Conservation (phyloP, 1,284 basidiomycete species). For the Moniliella sp. region DNA sequence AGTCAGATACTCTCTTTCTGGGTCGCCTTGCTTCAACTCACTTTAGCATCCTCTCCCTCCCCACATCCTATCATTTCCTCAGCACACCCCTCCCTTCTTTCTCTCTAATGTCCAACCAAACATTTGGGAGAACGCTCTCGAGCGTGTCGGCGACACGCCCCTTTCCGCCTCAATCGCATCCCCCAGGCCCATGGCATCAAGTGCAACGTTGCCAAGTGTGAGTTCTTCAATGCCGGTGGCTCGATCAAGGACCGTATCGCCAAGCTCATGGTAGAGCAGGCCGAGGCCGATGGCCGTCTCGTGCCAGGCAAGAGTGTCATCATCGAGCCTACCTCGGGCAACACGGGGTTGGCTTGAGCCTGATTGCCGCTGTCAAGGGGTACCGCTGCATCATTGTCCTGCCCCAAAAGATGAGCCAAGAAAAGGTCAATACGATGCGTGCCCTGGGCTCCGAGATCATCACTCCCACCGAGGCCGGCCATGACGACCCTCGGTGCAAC, state of each 20-base stretch:
- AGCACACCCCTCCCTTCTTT: no score
- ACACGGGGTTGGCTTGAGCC: conserved; percentile 49
- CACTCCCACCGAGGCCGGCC: conserved; percentile 72
- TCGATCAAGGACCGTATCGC: conserved; percentile 81
- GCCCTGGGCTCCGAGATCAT: conserved; percentile 81
- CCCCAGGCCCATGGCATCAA: conserved; percentile 52
- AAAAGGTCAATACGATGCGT: conserved; percentile 77
- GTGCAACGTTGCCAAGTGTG: conserved; percentile 79
- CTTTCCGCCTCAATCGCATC: conserved; percentile 62
- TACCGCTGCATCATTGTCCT: conserved; percentile 55
- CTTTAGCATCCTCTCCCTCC: no score
- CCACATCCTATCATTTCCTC: no score
- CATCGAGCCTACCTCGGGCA: conserved; percentile 69
- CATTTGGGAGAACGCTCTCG: no score
- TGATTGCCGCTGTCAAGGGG: conserved; percentile 78
- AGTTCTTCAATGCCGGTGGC: conserved; percentile 74
- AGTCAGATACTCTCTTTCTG: no score
- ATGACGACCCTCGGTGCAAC: conserved; percentile 62
- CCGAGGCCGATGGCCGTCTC: conserved; percentile 64
- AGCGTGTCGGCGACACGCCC: no score
- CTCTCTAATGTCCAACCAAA: no score
- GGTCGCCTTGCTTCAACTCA: no score
- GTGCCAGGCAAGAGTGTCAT: conserved; percentile 72
- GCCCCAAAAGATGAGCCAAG: conserved; percentile 86
- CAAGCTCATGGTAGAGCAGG: conserved; percentile 69